Evolutionary conservation across 768 basidiomycete genomes (phyloP).

Genomic region (Rhodotorula babjevae): DNA sequence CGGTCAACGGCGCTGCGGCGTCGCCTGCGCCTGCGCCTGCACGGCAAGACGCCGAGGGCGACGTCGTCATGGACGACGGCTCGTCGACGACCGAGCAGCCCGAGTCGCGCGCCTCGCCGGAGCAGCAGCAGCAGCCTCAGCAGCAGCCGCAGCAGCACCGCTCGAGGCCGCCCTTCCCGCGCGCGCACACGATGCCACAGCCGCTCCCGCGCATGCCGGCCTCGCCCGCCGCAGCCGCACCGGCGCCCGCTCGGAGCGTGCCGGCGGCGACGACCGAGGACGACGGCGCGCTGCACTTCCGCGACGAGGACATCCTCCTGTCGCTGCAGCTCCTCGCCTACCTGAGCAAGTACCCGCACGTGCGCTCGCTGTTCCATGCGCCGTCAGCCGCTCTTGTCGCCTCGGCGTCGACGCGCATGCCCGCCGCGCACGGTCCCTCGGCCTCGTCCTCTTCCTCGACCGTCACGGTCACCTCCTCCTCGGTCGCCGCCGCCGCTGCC

Average conservation of each 20-base stretch:
- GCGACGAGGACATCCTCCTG: slow-evolving; percentile 89
- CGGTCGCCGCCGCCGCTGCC: slow-evolving; percentile 5
- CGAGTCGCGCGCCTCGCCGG: background rate
- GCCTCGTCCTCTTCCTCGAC: slow-evolving; percentile 21
- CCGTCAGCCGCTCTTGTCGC: slow-evolving; percentile 1
- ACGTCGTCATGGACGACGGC: slow-evolving; percentile 39
- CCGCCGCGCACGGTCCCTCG: slow-evolving; percentile 53
- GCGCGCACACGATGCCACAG: slow-evolving; percentile 8
- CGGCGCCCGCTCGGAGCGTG: background rate
- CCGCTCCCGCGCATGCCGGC: background rate
- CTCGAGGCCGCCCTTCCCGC: background rate
- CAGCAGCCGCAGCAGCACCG: background rate
- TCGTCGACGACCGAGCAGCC: slow-evolving; percentile 13
- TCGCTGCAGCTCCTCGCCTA: slow-evolving; percentile 91
- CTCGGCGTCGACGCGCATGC: slow-evolving; percentile 19
- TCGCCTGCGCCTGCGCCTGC: slow-evolving; percentile 47
- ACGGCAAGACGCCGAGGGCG: slow-evolving; percentile 43
- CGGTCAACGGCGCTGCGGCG: background rate
- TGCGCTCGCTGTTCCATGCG: slow-evolving; percentile 86
- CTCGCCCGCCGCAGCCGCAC: background rate
- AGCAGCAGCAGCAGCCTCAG: background rate
- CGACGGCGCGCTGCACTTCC: slow-evolving; percentile 53
- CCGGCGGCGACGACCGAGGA: background rate
- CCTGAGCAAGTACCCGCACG: slow-evolving; percentile 95
- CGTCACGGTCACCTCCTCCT: background rate